A percentile compares a stretch with the other conserved stretches of the same genome.
phyloP scores from a whole-genome alignment of 2,329 filamentous ascomycete genomes.

The Paramyrothecium sp. region DNA sequence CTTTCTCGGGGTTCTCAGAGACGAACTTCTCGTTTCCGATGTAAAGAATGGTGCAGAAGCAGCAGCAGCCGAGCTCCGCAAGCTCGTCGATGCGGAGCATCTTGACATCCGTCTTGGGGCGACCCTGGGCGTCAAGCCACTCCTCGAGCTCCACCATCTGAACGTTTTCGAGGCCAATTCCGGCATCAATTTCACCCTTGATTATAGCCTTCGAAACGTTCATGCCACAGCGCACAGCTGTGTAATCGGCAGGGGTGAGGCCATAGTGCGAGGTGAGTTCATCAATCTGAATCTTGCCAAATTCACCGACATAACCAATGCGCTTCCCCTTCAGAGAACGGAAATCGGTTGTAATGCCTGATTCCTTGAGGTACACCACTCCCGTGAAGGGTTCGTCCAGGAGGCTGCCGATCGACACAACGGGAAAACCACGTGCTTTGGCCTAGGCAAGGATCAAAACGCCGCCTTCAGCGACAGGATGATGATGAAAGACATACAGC shows the following conservation, averaged over 20 bases:
- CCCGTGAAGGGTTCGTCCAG: constrained; percentile 80
- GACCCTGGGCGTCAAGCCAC: constrained; percentile 65
- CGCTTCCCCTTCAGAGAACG: constrained; percentile 71
- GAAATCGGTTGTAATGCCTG: constrained; percentile 74
- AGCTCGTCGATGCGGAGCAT: constrained; percentile 82
- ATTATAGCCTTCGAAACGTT: constrained; percentile 78
- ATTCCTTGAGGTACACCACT: constrained; percentile 72
- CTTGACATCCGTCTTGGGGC: constrained; percentile 66
- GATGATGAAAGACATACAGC: constrained; percentile 46
- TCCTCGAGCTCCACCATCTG: constrained; percentile 82
- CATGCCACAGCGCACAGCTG: constrained; percentile 76
- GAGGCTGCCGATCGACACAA: constrained; percentile 70
- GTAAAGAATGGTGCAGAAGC: constrained; percentile 80
- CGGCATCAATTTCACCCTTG: constrained; percentile 69
- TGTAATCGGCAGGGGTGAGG: constrained; percentile 72
- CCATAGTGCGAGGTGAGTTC: constrained; percentile 77
- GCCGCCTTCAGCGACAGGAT: too few species aligned
- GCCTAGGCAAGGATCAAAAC: constrained; percentile 42
- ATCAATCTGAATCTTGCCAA: constrained; percentile 82
- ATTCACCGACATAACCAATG: constrained; percentile 79
- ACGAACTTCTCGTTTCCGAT: constrained; percentile 75
- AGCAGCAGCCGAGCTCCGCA: constrained; percentile 77
- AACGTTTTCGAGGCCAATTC: constrained; percentile 76
- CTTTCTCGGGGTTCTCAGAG: constrained; percentile 62
- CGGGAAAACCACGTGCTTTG: constrained; percentile 72